Evolutionary conservation across 2,329 filamentous ascomycete genomes (phyloP).

Genomic region (Sporothrix luriei): DNA sequence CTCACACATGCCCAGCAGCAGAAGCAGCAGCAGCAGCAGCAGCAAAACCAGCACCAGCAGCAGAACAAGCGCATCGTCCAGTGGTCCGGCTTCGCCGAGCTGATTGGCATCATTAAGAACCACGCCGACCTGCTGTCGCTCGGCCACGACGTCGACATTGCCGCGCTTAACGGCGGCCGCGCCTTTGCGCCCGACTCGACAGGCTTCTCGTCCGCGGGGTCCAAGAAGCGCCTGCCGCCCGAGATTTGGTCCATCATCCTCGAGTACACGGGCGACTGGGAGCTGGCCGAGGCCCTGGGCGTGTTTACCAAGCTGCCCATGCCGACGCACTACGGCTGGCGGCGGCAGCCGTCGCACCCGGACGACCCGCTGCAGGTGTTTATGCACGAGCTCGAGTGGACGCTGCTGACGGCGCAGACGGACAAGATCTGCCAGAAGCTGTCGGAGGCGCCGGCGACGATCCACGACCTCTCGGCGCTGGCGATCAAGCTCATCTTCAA

Average conservation of each 20-base stretch:
- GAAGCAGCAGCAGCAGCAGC: conserved; percentile 33
- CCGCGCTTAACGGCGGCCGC: conserved; percentile 40
- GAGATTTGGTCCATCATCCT: conserved; percentile 91
- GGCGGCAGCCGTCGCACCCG: conserved; percentile 58
- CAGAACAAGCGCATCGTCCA: conserved; percentile 54
- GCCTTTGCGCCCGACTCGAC: conserved; percentile 31
- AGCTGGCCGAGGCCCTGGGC: conserved; percentile 77
- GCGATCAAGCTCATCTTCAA: conserved; percentile 89
- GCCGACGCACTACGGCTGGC: conserved; percentile 67
- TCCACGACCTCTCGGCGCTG: conserved; percentile 72
- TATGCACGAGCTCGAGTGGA: conserved; percentile 81
- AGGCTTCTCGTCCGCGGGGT: conserved; percentile 34
- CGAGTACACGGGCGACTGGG: conserved; percentile 85
- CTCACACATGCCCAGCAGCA: conserved; percentile 34
- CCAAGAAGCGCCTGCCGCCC: conserved; percentile 64
- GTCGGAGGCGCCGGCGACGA: conserved; percentile 68
- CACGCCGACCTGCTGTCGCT: conserved; percentile 75
- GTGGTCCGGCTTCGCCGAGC: conserved; percentile 68
- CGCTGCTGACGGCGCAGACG: conserved; percentile 72
- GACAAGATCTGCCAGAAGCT: conserved; percentile 74
- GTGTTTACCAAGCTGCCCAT: conserved; percentile 76
- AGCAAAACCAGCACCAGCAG: conserved; percentile 47
- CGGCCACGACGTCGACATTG: conserved; percentile 67
- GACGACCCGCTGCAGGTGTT: conserved; percentile 69
- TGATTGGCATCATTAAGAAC: conserved; percentile 75